Conservation (phyloP, 2,329 filamentous ascomycete species). For the Penicillium sp. region DNA sequence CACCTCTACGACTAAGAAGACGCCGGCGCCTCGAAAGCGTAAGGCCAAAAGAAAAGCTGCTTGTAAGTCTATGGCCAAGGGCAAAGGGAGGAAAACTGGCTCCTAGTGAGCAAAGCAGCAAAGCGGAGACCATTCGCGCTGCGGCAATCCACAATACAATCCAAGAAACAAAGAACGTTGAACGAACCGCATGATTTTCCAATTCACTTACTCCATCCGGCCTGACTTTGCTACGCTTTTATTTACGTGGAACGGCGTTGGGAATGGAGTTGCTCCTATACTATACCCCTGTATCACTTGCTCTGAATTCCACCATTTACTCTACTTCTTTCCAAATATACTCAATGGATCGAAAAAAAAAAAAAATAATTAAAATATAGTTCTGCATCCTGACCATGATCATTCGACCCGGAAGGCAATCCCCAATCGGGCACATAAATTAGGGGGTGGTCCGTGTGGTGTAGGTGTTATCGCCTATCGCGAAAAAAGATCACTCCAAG, state of each 20-base stretch:
- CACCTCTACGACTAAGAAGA: background rate
- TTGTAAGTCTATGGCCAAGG: background rate
- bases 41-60: background rate
- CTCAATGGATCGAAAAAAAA: too few relatives aligned
- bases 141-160: background rate
- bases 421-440: background rate
- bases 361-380: background rate
- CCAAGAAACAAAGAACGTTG: background rate
- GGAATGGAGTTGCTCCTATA: background rate
- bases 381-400: background rate
- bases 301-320: background rate
- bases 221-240: background rate
- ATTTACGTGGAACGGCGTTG: background rate
- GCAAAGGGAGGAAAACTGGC: background rate
- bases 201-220: background rate
- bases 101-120: background rate
- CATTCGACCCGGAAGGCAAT: background rate
- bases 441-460: background rate
- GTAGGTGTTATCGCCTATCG: slow-evolving; percentile 14
- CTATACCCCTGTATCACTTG: background rate
- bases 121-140: background rate
- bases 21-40: background rate
- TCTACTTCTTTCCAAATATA: too few relatives aligned
- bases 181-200: background rate
- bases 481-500: slow-evolving; percentile 28